Evolutionary conservation across 2,329 filamentous ascomycete species (phyloP), one percentile per base, ranked within the genome.

Genomic region (Tolypocladium inflatum): DNA sequence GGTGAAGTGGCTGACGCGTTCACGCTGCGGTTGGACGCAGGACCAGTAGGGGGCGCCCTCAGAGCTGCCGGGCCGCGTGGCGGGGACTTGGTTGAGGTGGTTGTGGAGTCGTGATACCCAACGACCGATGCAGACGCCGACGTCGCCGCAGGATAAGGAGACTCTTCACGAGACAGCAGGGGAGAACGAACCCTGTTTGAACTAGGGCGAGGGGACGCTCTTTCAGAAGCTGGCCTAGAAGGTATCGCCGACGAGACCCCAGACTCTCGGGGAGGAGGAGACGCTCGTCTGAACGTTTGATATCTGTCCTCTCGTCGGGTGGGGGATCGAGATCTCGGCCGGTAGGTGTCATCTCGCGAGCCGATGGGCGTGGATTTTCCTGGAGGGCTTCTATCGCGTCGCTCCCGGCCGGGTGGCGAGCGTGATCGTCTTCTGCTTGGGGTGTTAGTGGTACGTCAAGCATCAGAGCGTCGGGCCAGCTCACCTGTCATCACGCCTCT

Each of bases 31-130:
- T 66, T 66, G 38, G 67, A 70, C 7, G 70, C 64, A 48, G 71
- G 70, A 0, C 71, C 80, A 0, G 76, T 81, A 3, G 80, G 80
- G 23, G 80, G 78, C 15, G 73, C 75, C 60, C 80, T 74, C 21
- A 82, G 69, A 17, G 80, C 80, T 15, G 81, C 80, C 35, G 81
- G 81, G 0, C 80, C 81, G 55, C 80, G 77, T 3, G 81, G 81
- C 15, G 81, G 81, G 21, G 81, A 82, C 61, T 73, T 73, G 17
- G 67, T 63, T 17, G 67, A 62, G 37, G 66, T 62, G 5, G 64
- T 61, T 11, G 66, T 66, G 48, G 66, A 59, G 35, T 67, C 74
- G 58, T 63, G 68, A 41, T 59, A 68, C 35, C 58, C 63, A 52
- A 64, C 63, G 26, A 58, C 55, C 15, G 66, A 65, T 43, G 58